Evolutionary conservation across 2,329 filamentous ascomycete genomes (phyloP), one percentile per base, ranked within the genome.

Genomic region (Diplodia mutila): DNA sequence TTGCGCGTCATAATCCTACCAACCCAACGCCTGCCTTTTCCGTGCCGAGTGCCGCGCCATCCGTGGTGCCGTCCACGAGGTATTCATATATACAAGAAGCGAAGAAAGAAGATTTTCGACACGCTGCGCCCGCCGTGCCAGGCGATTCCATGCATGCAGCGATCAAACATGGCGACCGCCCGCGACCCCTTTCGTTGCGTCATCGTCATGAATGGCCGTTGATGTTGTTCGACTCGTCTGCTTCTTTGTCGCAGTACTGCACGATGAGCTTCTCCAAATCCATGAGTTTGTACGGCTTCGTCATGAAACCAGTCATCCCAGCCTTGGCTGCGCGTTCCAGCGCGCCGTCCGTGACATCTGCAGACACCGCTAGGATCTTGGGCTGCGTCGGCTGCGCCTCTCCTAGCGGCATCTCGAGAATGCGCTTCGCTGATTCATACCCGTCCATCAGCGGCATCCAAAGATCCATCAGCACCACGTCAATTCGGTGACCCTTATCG

Each of bases 371-470:
- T 32, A 90, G 80, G 46, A 90, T 78, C 39, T 82, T 82, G 51
- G 82, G 80, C 66, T 49, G 67, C 29, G 3, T 53, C 37, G 12
- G 25, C 12, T 90, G 77, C 51, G 69, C 72, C 12, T 69, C 67
- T 25, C 65, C 67, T 14, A 67, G 77, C n/a, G 81, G 75, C 80
- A 89, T 84, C 27, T 80, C 78, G 12, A 90, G 77, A 52, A 92
- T 92, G 55, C 82, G 80, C 72, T 86, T 83, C 0, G 89, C 87
- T 1, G 90, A 90, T 73, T 91, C 86, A 70, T 90, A 91, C 1
- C 90, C 90, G 73, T 91, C 89, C 82, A 91, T 88, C 70, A 88
- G 82, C 0, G 90, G 90, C 89, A 92, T 92, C 90, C 90, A 92
- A 11, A 92, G 83, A 76, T 92, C 90, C 90, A 92, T 92, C 52